Evolutionary conservation across 306 rosid genomes (phyloP).

Genomic region (Gastrolobium villosum): DNA sequence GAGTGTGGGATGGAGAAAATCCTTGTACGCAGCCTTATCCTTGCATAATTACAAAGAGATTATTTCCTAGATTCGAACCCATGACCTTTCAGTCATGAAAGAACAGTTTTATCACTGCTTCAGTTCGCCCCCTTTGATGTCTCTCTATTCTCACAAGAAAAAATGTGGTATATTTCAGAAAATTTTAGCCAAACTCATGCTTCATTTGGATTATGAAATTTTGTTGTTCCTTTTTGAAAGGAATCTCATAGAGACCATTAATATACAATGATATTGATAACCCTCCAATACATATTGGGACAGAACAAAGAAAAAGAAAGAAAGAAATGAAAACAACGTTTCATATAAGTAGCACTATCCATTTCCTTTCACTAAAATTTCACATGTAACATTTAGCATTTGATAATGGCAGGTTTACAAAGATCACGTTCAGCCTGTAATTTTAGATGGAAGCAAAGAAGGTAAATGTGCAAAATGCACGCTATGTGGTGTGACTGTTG

Average conservation of each 20-base stretch:
- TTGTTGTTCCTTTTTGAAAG: slow-evolving; percentile 6
- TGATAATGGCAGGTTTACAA: not conserved
- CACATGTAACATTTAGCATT: slow-evolving; percentile 8
- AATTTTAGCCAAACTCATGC: slow-evolving; percentile 8
- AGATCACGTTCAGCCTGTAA: not conserved
- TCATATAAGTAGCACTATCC: not conserved
- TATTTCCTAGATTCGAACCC: too few relatives aligned
- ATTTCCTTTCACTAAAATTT: slow-evolving; percentile 13
- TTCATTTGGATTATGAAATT: slow-evolving; percentile 23
- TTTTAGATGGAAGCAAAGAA: not conserved
- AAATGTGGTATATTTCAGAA: not conserved
- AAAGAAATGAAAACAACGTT: slow-evolving; percentile 12
- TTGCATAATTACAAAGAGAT: too few relatives aligned
- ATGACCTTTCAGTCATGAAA: too few relatives aligned
- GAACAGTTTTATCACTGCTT: too few relatives aligned
- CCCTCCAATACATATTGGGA: slow-evolving; percentile 3
- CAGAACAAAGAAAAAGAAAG: not conserved
- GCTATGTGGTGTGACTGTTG: slow-evolving; percentile 21
- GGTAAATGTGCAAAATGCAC: slow-evolving; percentile 39
- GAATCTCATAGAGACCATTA: slow-evolving; percentile 31
- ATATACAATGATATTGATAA: slow-evolving; percentile 13
- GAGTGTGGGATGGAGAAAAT: too few relatives aligned
- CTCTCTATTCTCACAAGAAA: not conserved
- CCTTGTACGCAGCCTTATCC: too few relatives aligned
- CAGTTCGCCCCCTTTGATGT: too few relatives aligned